Conservation (phyloP, 495 filamentous ascomycete genomes). For the Parathielavia appendiculata region DNA sequence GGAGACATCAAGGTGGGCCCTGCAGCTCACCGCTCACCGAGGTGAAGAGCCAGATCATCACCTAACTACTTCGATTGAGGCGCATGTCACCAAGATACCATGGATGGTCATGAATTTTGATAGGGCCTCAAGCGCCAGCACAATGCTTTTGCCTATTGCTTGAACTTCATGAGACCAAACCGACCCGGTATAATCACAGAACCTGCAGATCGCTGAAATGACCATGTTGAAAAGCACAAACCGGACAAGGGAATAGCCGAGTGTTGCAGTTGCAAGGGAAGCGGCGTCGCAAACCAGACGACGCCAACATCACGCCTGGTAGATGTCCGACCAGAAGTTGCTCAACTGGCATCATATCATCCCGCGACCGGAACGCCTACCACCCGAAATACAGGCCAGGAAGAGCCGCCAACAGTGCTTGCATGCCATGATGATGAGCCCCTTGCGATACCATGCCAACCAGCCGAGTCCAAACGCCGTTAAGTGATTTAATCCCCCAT, state of each 20-base stretch:
- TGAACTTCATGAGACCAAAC: too few relatives aligned
- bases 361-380: slow-evolving; percentile 22
- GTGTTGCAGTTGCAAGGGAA: neutral
- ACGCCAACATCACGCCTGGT: neutral
- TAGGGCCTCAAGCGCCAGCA: too few relatives aligned
- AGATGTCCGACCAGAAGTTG: neutral
- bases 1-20: too few relatives aligned
- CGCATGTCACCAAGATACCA: too few relatives aligned
- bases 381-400: slow-evolving; percentile 14
- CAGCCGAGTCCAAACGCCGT: slow-evolving; percentile 16
- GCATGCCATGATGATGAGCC: neutral
- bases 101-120: too few relatives aligned
- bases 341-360: slow-evolving; percentile 21
- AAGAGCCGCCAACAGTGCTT: slow-evolving; percentile 5
- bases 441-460: neutral
- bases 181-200: too few relatives aligned
- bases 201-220: too few relatives aligned
- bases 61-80: too few relatives aligned
- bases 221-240: too few relatives aligned
- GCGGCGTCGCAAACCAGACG: neutral
- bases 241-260: too few relatives aligned
- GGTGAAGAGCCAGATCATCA: neutral
- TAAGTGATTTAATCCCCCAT: neutral
- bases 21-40: neutral
- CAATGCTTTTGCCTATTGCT: too few relatives aligned